Evolutionary conservation across 352 stramenopile species (phyloP).

Genomic region (Pythium periplocum): DNA sequence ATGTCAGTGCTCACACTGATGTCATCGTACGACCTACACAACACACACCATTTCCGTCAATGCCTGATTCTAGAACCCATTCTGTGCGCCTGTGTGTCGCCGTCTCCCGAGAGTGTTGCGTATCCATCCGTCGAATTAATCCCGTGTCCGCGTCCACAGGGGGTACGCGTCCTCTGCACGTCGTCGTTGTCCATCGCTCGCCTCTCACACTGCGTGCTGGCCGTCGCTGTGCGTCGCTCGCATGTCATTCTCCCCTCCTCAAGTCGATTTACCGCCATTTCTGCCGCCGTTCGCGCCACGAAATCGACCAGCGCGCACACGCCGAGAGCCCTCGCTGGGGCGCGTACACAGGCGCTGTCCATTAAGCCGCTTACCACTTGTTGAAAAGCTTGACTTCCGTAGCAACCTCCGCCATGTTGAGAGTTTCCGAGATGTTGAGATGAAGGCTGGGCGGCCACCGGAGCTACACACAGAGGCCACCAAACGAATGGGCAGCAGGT

Average conservation of each 20-base stretch:
- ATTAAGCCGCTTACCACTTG: constrained; percentile 81
- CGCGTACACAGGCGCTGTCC: constrained; percentile 5
- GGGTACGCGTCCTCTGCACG: constrained; percentile 15
- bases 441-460: constrained; percentile 27
- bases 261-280: constrained; percentile 4
- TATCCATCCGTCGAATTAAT: too few species aligned
- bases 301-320: too few species aligned
- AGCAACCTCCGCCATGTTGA: constrained; percentile 90
- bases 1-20: constrained; percentile 97
- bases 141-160: too few species aligned
- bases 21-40: constrained; percentile 95
- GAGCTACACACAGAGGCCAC: constrained; percentile 13
- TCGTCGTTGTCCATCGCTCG: too few species aligned
- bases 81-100: too few species aligned
- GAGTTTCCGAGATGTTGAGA: constrained; percentile 71
- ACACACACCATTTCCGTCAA: too few species aligned
- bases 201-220: too few species aligned
- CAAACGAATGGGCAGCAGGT: constrained; percentile 86
- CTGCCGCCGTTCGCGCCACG: neutral
- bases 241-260: too few species aligned
- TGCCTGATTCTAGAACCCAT: too few species aligned
- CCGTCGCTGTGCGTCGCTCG: too few species aligned
- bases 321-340: too few species aligned
- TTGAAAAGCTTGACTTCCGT: constrained; percentile 94
- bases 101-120: too few species aligned